Evolutionary conservation across 2,329 filamentous ascomycete genomes (phyloP).

Genomic region (Diaporthe batatas): DNA sequence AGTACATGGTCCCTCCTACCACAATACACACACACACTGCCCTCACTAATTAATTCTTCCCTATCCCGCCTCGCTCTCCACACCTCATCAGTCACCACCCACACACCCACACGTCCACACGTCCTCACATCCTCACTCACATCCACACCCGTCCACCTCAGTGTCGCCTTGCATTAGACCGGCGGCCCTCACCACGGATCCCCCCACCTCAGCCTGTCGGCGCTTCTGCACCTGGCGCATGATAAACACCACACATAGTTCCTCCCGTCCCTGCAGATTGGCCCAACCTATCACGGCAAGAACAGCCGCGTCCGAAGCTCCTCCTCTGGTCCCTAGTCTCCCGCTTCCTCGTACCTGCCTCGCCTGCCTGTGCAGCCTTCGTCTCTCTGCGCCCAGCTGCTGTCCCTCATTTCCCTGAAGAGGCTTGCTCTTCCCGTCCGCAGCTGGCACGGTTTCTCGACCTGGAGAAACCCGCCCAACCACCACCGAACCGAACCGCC

Average conservation of each 20-base stretch:
- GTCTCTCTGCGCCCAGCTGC: slow-evolving; percentile 3
- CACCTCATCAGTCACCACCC: neutral
- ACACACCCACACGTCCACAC: neutral
- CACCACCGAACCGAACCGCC: neutral
- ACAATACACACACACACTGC: neutral
- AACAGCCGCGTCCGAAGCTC: slow-evolving; percentile 29
- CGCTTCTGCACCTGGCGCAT: slow-evolving; percentile 26
- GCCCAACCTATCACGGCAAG: slow-evolving; percentile 35
- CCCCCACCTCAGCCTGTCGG: slow-evolving; percentile 33
- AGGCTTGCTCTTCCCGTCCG: slow-evolving; percentile 11
- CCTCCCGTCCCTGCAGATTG: slow-evolving; percentile 35
- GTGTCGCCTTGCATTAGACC: slow-evolving; percentile 38
- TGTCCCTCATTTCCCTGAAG: slow-evolving; percentile 22
- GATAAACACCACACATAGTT: slow-evolving; percentile 21
- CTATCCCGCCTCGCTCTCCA: slow-evolving; percentile 24
- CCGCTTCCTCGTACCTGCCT: slow-evolving; percentile 8
- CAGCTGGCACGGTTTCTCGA: slow-evolving; percentile 1
- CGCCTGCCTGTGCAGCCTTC: slow-evolving; percentile 4
- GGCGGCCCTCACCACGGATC: slow-evolving; percentile 26
- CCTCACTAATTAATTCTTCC: slow-evolving; percentile 2
- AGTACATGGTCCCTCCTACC: slow-evolving; percentile 8
- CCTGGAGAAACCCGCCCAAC: neutral
- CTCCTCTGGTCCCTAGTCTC: slow-evolving; percentile 12
- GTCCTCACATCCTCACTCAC: neutral
- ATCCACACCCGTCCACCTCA: slow-evolving; percentile 1